Base-by-base conservation (phyloP, 257 asterid genomes). In the Haberlea rhodopensis region DNA sequence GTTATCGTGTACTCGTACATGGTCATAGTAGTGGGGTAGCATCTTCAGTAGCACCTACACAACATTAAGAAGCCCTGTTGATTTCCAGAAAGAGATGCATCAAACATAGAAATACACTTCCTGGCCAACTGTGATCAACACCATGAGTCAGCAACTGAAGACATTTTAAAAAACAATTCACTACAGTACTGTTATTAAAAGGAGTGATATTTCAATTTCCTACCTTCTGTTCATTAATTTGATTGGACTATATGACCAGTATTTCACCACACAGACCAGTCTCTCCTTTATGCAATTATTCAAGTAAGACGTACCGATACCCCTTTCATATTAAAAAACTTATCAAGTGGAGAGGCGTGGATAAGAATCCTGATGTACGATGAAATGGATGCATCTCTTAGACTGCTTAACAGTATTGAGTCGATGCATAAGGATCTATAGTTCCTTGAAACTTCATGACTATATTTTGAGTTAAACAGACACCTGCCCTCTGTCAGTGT, bases 1-100 rank as follows among this genome's bases (percentile, higher is more conserved):
- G 80, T 94, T 94, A 26, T 90, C 99, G 64, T 94, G 84, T 53
- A 72, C 81, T 76, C 75, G 78, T 18, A 94, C 99, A 76, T 94
- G 97, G 18, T 76, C 65, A 63, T 90, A 83, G 76, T 94, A 94
- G 72, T 78, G 73, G 28, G 96, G 99, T 65, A 94, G 84, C 99
- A 94, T 94, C 85, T 76, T 83, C 70, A 87, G 81, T 34, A 90
- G 78, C 74, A 71, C 90, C 99, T 94, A 51, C 76, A 72, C 8
- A 67, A 69, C 40, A 71, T 56, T 46, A 71, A 58, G 59, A 62
- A 45, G 28, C n/a, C 45, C 34, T 8, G n/a, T 49, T 25, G 8
- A 55, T 25, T 57, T 40, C 28, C 71, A 68, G 21, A 53, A 10
- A 4, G 52, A 32, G 53, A 28, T 59, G 22, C 10, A 31, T n/a